Base-by-base conservation (phyloP, 2,329 filamentous ascomycete genomes). In the Colletotrichum echinochloae region DNA sequence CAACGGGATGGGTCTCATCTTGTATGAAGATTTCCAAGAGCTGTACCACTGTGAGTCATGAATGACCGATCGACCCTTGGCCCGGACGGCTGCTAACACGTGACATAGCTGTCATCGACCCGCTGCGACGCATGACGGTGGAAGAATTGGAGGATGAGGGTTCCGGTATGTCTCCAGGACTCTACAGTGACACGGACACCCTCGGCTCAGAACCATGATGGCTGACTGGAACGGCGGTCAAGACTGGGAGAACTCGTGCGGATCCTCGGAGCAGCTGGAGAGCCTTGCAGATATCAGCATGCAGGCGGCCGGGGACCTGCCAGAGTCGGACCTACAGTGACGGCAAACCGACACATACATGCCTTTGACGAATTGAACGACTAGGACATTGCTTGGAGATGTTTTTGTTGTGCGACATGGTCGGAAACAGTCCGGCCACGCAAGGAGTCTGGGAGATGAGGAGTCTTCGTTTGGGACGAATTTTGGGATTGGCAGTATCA, bases 61-160 rank as follows among this genome's bases (percentile, higher is more conserved):
- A 3, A n/a, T n/a, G n/a, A n/a, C n/a, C n/a, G 8, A n/a, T 8
- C 46, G 3, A 33, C 18, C 16, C 20, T 33, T 26, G 23, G 23
- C 28, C 3, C 12, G n/a, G 41, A 16, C 46, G 16, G 28, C 49
- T 57, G 28, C 65, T 61, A 23, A 63, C 46, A 16, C 23, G 16
- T 12, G 7, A 51, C 20, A 39, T 60, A 85, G 83, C 62, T 48
- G 81, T 88, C 5, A 70, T 86, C 16, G 83, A 84, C 18, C 76
- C 81, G n/a, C 83, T 93, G 75, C 83, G 82, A 46, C 81, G 81
- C 57, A 79, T 91, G n/a, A 81, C 87, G 52, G 83, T 89, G 20
- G 87, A 89, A 59, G 86, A 89, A 70, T 76, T 87, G 65, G 88
- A 89, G 71, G 87, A 89, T 62, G 88, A 89, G 64, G 87, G 81